Evolutionary conservation across 495 filamentous ascomycete genomes (phyloP).

Genomic region (Xylaria longipes): DNA sequence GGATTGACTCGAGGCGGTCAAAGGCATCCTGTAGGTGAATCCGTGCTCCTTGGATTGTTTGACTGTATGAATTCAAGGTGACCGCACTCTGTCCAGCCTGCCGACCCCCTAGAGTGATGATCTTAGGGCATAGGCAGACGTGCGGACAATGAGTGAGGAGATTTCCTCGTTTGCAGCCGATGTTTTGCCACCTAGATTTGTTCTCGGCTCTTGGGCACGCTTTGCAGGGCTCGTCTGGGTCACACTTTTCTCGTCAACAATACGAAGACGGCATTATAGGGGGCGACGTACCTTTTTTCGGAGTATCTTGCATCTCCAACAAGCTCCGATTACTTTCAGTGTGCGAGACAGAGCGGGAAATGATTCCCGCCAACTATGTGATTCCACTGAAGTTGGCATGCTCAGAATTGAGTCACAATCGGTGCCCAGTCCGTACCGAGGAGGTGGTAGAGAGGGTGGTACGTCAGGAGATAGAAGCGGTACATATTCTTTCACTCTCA

Average conservation of each 20-base stretch:
- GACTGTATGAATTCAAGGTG: background rate
- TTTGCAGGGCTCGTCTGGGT: constrained; percentile 31
- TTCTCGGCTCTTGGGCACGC: constrained; percentile 28
- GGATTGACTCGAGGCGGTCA: constrained; percentile 28
- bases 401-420: background rate
- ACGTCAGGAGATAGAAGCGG: background rate
- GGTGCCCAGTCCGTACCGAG: background rate
- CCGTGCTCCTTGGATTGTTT: background rate
- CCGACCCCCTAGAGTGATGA: background rate
- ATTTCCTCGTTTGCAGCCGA: constrained; percentile 36
- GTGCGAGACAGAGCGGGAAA: constrained; percentile 31
- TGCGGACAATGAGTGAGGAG: constrained; percentile 28
- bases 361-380: constrained; percentile 8
- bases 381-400: background rate
- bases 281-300: constrained; percentile 33
- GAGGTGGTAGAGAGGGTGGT: background rate
- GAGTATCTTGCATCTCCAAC: constrained; percentile 39
- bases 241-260: background rate
- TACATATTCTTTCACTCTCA: background rate
- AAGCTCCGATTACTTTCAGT: constrained; percentile 35
- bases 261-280: background rate
- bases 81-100: background rate
- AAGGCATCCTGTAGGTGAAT: constrained; percentile 20
- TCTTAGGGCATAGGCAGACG: constrained; percentile 30
- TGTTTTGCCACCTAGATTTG: constrained; percentile 33